Conservation (phyloP, 2,329 filamentous ascomycete species). For the Penicillium sp. region DNA sequence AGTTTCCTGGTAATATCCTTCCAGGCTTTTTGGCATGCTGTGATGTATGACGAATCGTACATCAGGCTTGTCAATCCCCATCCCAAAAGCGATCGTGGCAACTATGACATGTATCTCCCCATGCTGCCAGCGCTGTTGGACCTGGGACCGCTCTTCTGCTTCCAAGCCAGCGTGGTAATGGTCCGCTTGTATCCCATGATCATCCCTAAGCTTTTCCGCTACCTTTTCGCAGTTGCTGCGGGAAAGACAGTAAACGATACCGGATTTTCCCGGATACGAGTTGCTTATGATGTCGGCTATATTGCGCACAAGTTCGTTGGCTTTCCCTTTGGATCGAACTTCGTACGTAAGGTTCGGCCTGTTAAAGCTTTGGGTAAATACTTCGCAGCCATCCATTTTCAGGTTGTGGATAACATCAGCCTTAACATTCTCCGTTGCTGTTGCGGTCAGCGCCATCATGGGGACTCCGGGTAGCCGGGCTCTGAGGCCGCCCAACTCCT, state of each 20-base stretch:
- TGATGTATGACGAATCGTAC: constrained; percentile 97
- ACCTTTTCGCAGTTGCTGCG: constrained; percentile 81
- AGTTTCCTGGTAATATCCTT: constrained; percentile 98
- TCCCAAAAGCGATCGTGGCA: constrained; percentile 97
- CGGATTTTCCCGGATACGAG: constrained; percentile 73
- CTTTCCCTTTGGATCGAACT: constrained; percentile 72
- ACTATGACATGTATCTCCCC: constrained; percentile 86
- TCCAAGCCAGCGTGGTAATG: constrained; percentile 87
- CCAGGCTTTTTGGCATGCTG: constrained; percentile 88
- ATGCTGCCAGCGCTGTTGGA: constrained; percentile 83
- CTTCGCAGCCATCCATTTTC: constrained; percentile 76
- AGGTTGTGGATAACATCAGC: constrained; percentile 90
- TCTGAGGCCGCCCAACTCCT: constrained; percentile 77
- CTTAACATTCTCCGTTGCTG: constrained; percentile 91
- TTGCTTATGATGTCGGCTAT: constrained; percentile 67
- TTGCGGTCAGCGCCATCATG: constrained; percentile 93
- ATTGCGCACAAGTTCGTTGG: constrained; percentile 56
- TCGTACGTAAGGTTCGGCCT: constrained; percentile 93
- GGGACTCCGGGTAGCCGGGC: constrained; percentile 77
- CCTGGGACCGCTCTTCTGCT: constrained; percentile 66
- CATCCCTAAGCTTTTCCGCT: constrained; percentile 67
- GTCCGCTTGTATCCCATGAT: constrained; percentile 71
- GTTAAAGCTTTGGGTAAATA: constrained; percentile 94
- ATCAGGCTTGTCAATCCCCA: constrained; percentile 99
- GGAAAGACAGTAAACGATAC: constrained; percentile 93